Evolutionary conservation across 2,329 filamentous ascomycete species (phyloP).

Genomic region (Colletotrichum orchidophilum): DNA sequence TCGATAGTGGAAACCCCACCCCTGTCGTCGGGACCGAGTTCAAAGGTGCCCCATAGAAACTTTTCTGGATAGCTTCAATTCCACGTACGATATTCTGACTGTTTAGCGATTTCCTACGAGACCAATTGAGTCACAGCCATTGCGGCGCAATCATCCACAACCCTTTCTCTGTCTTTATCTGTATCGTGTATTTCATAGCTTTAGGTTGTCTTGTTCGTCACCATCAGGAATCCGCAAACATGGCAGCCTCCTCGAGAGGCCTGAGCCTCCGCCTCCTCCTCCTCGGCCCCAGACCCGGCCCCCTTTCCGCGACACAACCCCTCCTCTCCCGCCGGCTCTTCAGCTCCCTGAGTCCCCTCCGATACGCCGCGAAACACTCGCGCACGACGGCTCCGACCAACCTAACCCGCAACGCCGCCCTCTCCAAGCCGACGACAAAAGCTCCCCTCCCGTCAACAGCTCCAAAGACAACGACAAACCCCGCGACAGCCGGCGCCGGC

Average conservation of each 20-base stretch:
- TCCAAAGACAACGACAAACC: background rate
- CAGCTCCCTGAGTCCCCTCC: conserved; percentile 11
- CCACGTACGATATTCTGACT: background rate
- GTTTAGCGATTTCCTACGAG: conserved; percentile 6
- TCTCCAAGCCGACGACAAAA: background rate
- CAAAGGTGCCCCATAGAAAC: conserved; percentile 22
- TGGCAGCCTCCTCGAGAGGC: conserved; percentile 28
- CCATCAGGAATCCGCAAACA: background rate
- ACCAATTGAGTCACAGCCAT: conserved; percentile 8
- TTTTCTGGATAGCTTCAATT: conserved; percentile 35
- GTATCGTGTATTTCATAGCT: background rate
- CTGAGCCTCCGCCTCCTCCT: conserved; percentile 22
- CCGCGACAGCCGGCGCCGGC: background rate
- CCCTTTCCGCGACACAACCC: conserved; percentile 15
- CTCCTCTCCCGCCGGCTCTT: conserved; percentile 21
- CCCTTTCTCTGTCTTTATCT: background rate
- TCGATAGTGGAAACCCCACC: background rate
- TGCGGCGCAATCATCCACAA: background rate
- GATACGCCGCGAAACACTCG: conserved; percentile 4
- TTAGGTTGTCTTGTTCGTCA: background rate
- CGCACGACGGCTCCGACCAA: background rate
- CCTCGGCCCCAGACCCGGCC: conserved; percentile 4
- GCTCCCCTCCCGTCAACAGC: background rate
- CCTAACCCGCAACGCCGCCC: background rate
- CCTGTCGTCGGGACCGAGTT: background rate